Evolutionary conservation across 352 stramenopile species (phyloP), one percentile per base, ranked within the genome.

Genomic region (Phytopythium litorale): DNA sequence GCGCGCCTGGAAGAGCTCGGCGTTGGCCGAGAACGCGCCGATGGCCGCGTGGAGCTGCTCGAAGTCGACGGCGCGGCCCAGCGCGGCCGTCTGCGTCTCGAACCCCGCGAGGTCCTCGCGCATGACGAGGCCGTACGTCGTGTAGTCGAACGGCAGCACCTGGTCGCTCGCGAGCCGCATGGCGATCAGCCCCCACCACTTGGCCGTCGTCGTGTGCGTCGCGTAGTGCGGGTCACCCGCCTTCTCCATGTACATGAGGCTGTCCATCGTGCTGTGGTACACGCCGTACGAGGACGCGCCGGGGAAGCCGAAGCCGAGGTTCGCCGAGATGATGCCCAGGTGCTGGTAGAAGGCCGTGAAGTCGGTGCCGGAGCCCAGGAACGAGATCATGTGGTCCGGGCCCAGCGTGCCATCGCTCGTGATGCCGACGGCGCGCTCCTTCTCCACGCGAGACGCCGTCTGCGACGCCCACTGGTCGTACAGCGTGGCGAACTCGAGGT

Each of bases 231-330:
- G 81, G 54, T 92, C 84, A 7, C 65, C 81, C 19, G 78, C 57
- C 15, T 51, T 83, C 40, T 91, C 78, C 52, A 88, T 68, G 65
- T 84, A 96, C 59, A 69, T 73, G 54, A 94, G 73, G 48, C 72
- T 91, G 72, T 97, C 87, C 73, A 94, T 96, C 32, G 89, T 82
- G 55, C 71, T 89, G 69, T 94, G 84, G 62, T 94, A 91, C 15
- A 71, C 59, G 21, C 82, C 80, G 68, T 91, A 60, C 16, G 38
- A 88, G 7, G 43, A 53, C 11, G 35, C 62, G 37, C 18, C 43
- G 6, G 16, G 52, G 49, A 63, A 23, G 9, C 45, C 43, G 55
- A 88, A 89, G 18, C 54, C 62, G 56, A 93, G 73, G 61, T 91
- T 76, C 9, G 88, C 67, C 18, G 70, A 85, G 19, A 78, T 70